These are phyloP conservation scores for Suhomyces choctaworum DNA, from an alignment of 1,139 yeast species.

Conservation along the genomic window DNA sequence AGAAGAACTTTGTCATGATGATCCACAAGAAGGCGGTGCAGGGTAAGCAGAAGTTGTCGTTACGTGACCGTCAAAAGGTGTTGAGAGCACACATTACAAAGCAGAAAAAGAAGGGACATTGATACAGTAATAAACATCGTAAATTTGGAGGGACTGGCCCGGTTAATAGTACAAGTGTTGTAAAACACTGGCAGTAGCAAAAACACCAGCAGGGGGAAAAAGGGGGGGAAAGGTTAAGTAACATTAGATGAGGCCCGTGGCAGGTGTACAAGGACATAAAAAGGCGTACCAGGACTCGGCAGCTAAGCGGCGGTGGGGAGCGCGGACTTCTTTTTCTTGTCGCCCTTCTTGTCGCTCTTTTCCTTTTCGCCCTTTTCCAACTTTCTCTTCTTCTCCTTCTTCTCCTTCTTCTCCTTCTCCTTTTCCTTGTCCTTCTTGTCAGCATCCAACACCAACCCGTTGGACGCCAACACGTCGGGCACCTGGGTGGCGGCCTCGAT, in stretches of 20 bases:
- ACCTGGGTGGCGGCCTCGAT: conserved; percentile 12
- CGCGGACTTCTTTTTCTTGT: conserved; percentile 10
- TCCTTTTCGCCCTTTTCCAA: conserved; percentile 20
- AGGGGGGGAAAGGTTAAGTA: no score
- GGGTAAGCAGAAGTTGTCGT: conserved; percentile 87
- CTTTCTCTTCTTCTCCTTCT: conserved; percentile 31
- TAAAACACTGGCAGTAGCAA: no score
- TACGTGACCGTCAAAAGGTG: conserved; percentile 86
- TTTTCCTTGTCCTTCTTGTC: conserved; percentile 16
- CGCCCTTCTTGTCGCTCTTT: conserved; percentile 16
- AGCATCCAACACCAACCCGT: conserved; percentile 2
- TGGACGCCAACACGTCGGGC: background rate
- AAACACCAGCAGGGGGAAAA: no score
- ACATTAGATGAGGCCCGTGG: no score
- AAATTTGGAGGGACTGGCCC: conserved; percentile 12
- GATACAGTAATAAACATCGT: conserved; percentile 12
- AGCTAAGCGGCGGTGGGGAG: background rate
- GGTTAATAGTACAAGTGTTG: conserved; percentile 8
- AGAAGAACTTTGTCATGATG: conserved; percentile 99
- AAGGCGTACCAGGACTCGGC: no score
- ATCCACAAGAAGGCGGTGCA: conserved; percentile 92
- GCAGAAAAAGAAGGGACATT: conserved; percentile 83
- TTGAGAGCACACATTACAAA: conserved; percentile 82
- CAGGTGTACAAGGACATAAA: no score
- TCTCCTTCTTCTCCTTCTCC: conserved; percentile 20